Evolutionary conservation across 495 filamentous ascomycete genomes (phyloP), one percentile per base, ranked within the genome.

Genomic region (Xylaria grammica): DNA sequence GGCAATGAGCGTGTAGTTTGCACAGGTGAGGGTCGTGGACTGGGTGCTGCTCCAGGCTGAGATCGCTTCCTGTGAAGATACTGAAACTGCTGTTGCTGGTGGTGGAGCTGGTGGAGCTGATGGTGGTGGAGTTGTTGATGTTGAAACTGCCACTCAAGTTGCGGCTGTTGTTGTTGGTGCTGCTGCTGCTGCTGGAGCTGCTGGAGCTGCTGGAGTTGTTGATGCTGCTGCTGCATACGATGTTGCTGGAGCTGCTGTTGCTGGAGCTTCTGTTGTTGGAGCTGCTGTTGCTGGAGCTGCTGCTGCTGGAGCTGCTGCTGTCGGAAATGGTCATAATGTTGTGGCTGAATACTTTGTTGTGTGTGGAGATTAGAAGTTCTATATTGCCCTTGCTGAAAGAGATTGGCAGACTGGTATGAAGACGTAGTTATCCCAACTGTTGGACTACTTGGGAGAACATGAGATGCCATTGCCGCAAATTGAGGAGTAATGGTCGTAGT

Each of bases 211-310:
- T 29, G 27, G 24, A 48, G 19, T 26, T 42, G 55, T 5, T 51
- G 45, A 17, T 27, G 24, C 1, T 48, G 52, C 32, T 63, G 66
- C 4, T 61, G 61, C 24, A 49, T 40, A 19, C 38, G 58, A 0
- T 42, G 57, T 17, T 48, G 50, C 22, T 60, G 58, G 1, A 60
- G 55, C 40, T 17, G 10, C 45, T 44, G 66, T 13, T 53, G 60
- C 30, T 30, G 46, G n/a, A 13, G 26, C 2, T 55, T 42, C 46
- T 36, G 52, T 30, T 59, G 65, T 13, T 65, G 60, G 11, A 4
- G 26, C 45, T 68, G 71, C 27, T 66, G 63, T n/a, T 40, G 38
- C 22, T 60, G 65, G n/a, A 62, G 9, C 38, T 57, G 50, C 3
- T 32, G 38, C 13, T 51, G 38, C 40, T 32, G 36, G 3, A 8